Evolutionary conservation across 345 rosid genomes (phyloP).

Genomic region (Noccaea bulbosa): DNA sequence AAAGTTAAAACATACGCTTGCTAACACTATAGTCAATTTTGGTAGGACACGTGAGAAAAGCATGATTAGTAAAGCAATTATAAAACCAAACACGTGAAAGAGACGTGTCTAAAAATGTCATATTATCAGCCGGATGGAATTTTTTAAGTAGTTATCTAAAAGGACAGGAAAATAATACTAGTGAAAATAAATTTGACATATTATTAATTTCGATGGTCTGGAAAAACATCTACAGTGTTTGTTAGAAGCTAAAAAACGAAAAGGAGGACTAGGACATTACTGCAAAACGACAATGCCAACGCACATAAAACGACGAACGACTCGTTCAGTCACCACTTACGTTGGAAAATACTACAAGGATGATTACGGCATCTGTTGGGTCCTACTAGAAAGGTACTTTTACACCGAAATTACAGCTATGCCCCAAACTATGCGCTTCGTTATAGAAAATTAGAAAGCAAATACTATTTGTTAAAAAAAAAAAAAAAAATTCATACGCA

Average conservation of each 20-base stretch:
- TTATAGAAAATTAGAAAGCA: no score
- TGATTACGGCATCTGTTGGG: constrained; percentile 27
- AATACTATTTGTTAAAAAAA: no score
- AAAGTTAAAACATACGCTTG: no score
- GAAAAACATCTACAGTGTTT: constrained; percentile 2
- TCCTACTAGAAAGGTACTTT: constrained; percentile 1
- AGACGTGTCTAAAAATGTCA: constrained; percentile 22
- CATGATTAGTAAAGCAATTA: no score
- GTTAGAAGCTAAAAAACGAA: constrained; percentile 25
- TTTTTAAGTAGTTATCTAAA: not conserved
- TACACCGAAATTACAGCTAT: constrained; percentile 26
- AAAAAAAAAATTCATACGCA: not conserved
- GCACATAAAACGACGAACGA: constrained; percentile 41
- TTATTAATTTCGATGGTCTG: constrained; percentile 13
- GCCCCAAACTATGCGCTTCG: not conserved
- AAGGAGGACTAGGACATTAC: constrained; percentile 17
- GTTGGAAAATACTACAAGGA: constrained; percentile 21
- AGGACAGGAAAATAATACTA: not conserved
- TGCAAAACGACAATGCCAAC: constrained; percentile 37
- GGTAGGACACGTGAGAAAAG: no score
- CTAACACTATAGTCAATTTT: no score
- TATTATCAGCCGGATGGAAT: not conserved
- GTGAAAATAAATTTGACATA: not conserved
- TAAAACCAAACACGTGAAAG: constrained; percentile 29
- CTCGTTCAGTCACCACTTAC: constrained; percentile 36